Conservation (phyloP, 2,329 filamentous ascomycete species). For the Trichoderma brevicompactum region DNA sequence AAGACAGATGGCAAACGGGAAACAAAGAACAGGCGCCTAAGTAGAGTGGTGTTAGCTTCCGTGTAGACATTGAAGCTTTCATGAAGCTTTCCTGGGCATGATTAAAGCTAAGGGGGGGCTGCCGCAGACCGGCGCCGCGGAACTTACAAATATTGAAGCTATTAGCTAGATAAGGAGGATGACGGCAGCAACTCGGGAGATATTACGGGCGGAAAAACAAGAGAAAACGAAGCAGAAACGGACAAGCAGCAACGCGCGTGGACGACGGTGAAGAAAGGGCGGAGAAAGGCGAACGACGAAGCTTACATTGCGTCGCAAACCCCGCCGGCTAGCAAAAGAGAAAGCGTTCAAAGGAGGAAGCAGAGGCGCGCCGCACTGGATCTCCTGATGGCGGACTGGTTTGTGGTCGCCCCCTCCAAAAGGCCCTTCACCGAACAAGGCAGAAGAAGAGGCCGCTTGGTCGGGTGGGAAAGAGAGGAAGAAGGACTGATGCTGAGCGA, state of each 20-base stretch:
- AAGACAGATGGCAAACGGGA: neutral
- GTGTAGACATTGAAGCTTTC: neutral
- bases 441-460: neutral
- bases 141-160: conserved; percentile 19
- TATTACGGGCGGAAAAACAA: conserved; percentile 7
- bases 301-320: conserved; percentile 31
- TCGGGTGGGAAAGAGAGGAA: neutral
- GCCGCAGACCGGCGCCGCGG: neutral
- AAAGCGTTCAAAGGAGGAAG: neutral
- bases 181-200: neutral
- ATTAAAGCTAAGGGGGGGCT: conserved; percentile 6
- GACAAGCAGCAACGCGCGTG: conserved; percentile 10
- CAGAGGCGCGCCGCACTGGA: conserved; percentile 15
- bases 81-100: neutral
- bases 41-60: neutral
- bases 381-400: conserved; percentile 11
- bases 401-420: neutral
- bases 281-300: conserved; percentile 6
- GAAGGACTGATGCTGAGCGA: conserved; percentile 15
- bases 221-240: neutral
- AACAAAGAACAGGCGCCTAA: conserved; percentile 6
- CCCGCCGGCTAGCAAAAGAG: conserved; percentile 14
- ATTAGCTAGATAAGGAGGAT: conserved; percentile 2
- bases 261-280: conserved; percentile 13
- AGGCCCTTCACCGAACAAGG: conserved; percentile 11